phyloP scores from a whole-genome alignment of 257 asterid genomes.

The Solanum piurae region DNA sequence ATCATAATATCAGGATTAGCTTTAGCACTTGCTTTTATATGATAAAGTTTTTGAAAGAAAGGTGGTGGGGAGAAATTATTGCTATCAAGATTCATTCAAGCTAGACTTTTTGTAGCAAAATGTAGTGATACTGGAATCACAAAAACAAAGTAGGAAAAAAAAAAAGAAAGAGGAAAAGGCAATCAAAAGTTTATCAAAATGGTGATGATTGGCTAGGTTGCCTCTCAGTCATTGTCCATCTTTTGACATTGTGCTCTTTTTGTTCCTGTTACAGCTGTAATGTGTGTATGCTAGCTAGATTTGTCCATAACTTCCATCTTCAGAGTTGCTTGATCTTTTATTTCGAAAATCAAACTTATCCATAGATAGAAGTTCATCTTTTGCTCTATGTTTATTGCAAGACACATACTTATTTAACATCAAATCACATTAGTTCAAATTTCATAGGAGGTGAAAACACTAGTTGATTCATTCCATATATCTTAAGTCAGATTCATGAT shows the following conservation, averaged over 20 bases:
- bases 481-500: not conserved
- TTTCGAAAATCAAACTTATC: not conserved
- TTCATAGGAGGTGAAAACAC: not conserved
- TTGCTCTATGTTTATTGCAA: not conserved
- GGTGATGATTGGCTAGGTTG: conserved; percentile 40
- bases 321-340: not conserved
- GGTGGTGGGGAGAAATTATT: conserved; percentile 10
- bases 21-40: conserved; percentile 12
- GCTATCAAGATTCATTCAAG: conserved; percentile 15
- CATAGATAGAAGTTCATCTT: not conserved
- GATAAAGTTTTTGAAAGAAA: conserved; percentile 30
- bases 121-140: conserved; percentile 6
- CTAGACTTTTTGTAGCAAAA: conserved; percentile 13
- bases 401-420: not conserved
- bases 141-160: not conserved
- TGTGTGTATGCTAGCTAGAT: conserved; percentile 14
- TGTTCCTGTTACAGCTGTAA: conserved; percentile 30
- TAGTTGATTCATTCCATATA: not conserved
- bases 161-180: not conserved
- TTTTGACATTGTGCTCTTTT: conserved; percentile 19
- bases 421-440: not conserved
- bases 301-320: not conserved
- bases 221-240: conserved; percentile 16
- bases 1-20: conserved; percentile 6
- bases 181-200: conserved; percentile 41